Base-by-base conservation (phyloP, 139 green algal species). In the Volvox reticuliferus region DNA sequence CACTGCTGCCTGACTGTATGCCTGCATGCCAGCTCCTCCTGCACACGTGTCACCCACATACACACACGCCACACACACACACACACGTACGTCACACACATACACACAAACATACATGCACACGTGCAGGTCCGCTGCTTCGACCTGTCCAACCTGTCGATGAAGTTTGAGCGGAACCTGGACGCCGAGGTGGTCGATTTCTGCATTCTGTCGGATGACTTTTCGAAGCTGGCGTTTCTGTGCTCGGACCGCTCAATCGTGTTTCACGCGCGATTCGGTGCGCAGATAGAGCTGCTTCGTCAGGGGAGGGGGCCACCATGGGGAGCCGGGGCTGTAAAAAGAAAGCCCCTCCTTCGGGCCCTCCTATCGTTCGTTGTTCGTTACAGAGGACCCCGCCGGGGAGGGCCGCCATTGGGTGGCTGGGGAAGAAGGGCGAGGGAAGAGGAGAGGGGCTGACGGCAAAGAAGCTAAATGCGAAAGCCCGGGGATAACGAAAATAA, bases 151-250 rank as follows among this genome's bases (percentile, higher is more conserved):
- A 95, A 99, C 89, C 96, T 99, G 69, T 97, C 96, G 1, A 94
- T 99, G 90, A 99, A 99, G 95, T 99, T 99, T 94, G 96, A 98
- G 82, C 93, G 98, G 44, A 96, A 99, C 94, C 87, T 99, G 55
- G 97, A 99, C 77, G 87, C 96, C 0, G 98, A 99, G 89, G 95
- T 99, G 63, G 95, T 99, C 18, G 97, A 99, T 91, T 99, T 99
- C 82, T 94, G 98, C 92, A 95, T 99, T 32, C 93, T 99, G 33
- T 93, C 91, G 22, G 98, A 99, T 0, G 98, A 99, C 93, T 99
- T 98, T 94, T 96, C 93, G 73, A 99, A 99, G 91, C 91, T 97
- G 0, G 98, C 96, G 9, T 98, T 99, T 89, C 92, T 99, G 24
- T 99, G 97, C 91, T 91, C 91, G 14, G 98, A 99, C 93, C 93